Conservation (phyloP, 306 rosid genomes). For the Senna tora region DNA sequence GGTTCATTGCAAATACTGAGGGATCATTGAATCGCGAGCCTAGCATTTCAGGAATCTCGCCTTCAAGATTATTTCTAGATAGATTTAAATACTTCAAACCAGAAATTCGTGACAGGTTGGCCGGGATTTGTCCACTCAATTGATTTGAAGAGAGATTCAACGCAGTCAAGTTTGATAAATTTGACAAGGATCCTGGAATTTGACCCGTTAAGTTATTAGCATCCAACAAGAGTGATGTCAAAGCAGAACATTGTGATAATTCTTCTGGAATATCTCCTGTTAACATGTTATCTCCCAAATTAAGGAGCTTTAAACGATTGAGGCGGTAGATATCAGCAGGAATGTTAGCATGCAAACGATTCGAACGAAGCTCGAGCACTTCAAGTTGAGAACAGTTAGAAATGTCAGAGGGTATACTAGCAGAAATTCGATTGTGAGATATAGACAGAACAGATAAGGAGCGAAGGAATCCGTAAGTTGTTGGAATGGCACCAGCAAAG, state of each 20-base stretch:
- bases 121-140: slow-evolving; percentile 63
- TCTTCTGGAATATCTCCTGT: slow-evolving; percentile 71
- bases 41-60: slow-evolving; percentile 64
- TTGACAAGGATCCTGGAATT: slow-evolving; percentile 64
- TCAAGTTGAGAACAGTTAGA: slow-evolving; percentile 69
- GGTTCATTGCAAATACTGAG: slow-evolving; percentile 55
- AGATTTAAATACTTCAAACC: slow-evolving; percentile 60
- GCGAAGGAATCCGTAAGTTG: slow-evolving; percentile 67
- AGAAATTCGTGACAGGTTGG: slow-evolving; percentile 41
- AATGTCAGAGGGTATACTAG: slow-evolving; percentile 60
- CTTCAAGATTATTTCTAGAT: slow-evolving; percentile 65
- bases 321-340: slow-evolving; percentile 54
- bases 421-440: slow-evolving; percentile 61
- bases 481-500: slow-evolving; percentile 64
- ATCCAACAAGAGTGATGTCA: slow-evolving; percentile 59
- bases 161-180: slow-evolving; percentile 51
- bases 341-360: slow-evolving; percentile 51
- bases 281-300: slow-evolving; percentile 63
- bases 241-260: slow-evolving; percentile 60
- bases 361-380: slow-evolving; percentile 66
- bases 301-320: slow-evolving; percentile 58
- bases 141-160: slow-evolving; percentile 70
- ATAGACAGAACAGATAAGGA: slow-evolving; percentile 60
- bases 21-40: slow-evolving; percentile 58
- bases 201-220: slow-evolving; percentile 62